Evolutionary conservation across 2,329 filamentous ascomycete species (phyloP).

Genomic region (Metarhizium sp.): DNA sequence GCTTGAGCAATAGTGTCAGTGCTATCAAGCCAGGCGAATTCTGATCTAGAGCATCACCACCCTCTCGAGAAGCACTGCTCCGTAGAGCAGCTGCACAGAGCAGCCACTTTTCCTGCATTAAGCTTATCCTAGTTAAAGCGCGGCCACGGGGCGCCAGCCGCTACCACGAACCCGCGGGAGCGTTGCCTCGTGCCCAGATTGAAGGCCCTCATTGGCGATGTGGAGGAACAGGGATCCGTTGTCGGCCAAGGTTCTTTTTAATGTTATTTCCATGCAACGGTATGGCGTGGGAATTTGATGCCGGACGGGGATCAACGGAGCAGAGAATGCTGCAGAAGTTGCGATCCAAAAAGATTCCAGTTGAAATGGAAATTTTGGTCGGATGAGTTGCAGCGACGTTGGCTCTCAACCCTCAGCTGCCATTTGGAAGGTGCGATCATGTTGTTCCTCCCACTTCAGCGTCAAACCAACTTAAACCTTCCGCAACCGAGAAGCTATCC

Average conservation of each 20-base stretch:
- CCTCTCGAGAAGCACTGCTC: no score
- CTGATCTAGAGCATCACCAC: background rate
- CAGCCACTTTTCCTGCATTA: no score
- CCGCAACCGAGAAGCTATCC: background rate
- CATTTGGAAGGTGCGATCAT: background rate
- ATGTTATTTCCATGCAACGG: background rate
- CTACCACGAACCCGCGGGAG: background rate
- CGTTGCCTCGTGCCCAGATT: conserved; percentile 1
- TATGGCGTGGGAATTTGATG: background rate
- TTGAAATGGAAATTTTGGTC: no score
- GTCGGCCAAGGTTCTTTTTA: conserved; percentile 11
- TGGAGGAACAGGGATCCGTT: background rate
- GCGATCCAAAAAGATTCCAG: no score
- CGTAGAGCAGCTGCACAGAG: no score
- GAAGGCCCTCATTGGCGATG: conserved; percentile 2
- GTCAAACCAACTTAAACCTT: background rate
- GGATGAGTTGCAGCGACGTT: no score
- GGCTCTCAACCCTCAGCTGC: no score
- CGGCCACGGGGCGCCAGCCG: background rate
- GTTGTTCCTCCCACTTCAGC: background rate
- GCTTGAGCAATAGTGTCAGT: background rate
- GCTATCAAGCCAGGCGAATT: background rate
- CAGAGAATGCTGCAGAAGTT: background rate
- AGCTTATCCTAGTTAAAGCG: no score
- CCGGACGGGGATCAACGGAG: background rate